Conservation (phyloP, 1,284 basidiomycete genomes). For the Microbotryum saponariae region DNA sequence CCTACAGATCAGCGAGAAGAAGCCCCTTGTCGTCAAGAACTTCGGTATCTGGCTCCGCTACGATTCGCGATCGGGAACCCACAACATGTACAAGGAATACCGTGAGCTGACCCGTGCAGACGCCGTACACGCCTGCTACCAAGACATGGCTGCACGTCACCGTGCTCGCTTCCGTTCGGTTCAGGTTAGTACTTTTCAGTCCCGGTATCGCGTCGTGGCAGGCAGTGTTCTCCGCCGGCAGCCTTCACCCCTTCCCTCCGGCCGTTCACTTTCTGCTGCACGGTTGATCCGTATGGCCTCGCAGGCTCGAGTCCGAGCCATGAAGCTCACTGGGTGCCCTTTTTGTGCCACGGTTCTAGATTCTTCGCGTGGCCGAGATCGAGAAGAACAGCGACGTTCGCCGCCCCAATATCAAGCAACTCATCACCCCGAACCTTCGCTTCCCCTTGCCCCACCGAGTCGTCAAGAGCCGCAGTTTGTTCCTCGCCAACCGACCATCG, state of each 20-base stretch:
- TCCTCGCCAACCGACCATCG: constrained; percentile 44
- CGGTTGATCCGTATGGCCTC: constrained; percentile 26
- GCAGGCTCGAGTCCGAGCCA: not conserved
- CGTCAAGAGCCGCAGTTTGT: constrained; percentile 42
- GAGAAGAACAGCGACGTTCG: constrained; percentile 87
- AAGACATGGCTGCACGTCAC: constrained; percentile 99
- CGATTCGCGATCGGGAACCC: constrained; percentile 93
- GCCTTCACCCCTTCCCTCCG: no score
- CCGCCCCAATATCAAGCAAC: constrained; percentile 61
- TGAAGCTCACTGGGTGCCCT: constrained; percentile 3
- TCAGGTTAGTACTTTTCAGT: constrained; percentile 55
- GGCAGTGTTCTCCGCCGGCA: no score
- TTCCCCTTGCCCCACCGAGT: constrained; percentile 96
- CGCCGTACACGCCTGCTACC: constrained; percentile 95
- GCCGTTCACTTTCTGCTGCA: no score
- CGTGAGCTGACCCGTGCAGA: constrained; percentile 89
- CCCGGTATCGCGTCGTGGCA: not conserved
- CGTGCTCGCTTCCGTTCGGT: constrained; percentile 98
- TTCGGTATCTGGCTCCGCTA: constrained; percentile 99
- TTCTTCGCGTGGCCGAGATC: constrained; percentile 87
- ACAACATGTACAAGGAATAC: constrained; percentile 89
- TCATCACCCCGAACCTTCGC: constrained; percentile 79
- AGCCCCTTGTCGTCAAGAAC: constrained; percentile 98
- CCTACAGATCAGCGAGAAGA: constrained; percentile 86
- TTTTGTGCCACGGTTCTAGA: constrained; percentile 50